Evolutionary conservation across 2,329 filamentous ascomycete species (phyloP).

Genomic region (Huntiella savannae): DNA sequence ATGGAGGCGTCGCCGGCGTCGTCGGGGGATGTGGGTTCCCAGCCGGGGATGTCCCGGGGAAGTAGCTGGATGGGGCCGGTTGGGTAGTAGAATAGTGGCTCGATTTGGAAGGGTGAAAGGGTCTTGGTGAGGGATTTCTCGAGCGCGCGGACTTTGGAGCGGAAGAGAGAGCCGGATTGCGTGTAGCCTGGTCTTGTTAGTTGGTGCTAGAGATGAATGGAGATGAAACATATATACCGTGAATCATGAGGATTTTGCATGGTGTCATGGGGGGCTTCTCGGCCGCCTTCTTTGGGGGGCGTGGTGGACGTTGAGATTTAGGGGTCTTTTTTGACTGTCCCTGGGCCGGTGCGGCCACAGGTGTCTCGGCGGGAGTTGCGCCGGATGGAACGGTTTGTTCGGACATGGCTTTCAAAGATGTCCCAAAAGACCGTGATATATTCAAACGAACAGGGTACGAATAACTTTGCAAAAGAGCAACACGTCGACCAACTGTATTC

Average conservation of each 20-base stretch:
- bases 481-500: too few relatives aligned
- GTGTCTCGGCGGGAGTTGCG: not conserved
- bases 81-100: slow-evolving; percentile 43
- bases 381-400: slow-evolving; percentile 1
- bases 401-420: slow-evolving; percentile 5
- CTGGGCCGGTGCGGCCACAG: not conserved
- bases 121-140: slow-evolving; percentile 62
- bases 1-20: slow-evolving; percentile 19
- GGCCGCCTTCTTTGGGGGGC: slow-evolving; percentile 4
- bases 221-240: slow-evolving; percentile 29
- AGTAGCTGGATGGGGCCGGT: slow-evolving; percentile 46
- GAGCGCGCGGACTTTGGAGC: slow-evolving; percentile 70
- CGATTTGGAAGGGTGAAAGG: slow-evolving; percentile 39
- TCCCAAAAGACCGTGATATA: not conserved
- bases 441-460: not conserved
- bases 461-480: not conserved
- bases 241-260: slow-evolving; percentile 58
- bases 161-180: slow-evolving; percentile 72
- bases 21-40: slow-evolving; percentile 26
- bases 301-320: slow-evolving; percentile 1
- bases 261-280: slow-evolving; percentile 22
- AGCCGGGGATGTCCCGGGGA: slow-evolving; percentile 51
- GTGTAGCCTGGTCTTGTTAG: slow-evolving; percentile 47
- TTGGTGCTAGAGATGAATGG: not conserved
- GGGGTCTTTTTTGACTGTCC: slow-evolving; percentile 2